Base-by-base conservation (phyloP, 139 green algal species). In the Picochlorum sp. region DNA sequence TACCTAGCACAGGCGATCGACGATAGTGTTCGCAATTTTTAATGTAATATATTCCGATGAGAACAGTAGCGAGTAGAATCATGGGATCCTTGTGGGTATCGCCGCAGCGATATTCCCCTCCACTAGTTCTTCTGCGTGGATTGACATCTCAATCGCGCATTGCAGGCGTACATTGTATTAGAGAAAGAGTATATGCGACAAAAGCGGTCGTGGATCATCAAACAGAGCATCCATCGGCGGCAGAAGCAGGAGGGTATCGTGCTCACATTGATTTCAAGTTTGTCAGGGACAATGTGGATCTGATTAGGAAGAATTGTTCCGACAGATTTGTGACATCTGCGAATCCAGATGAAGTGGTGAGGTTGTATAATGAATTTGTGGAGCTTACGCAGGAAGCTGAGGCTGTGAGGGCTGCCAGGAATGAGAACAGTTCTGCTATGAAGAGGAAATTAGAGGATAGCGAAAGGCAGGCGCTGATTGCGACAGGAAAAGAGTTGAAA, bases 1-100 rank as follows among this genome's bases (percentile, higher is more conserved):
- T 95, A 95, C 79, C 77, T 99, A 47, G 94, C 94, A 1, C 69
- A 92, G n/a, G 94, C 90, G 6, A 97, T 99, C 4, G 79, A 90
- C 15, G 88, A 97, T 72, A 89, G 75, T n/a, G 68, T 94, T 44
- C 75, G 82, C n/a, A 92, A 88, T 72, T 49, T 57, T 56, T 66
- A 55, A 54, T 41, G 34, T 41, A 41, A 41, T 13, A 41, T 41
- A 41, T 13, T 41, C 8, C 34, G 34, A 41, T 41, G 34, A 41
- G 34, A 41, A 41, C 34, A 41, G 34, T 41, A 41, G 34, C 34
- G 34, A 41, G 8, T 41, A 41, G 34, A 41, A 41, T 41, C 34
- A 41, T 41, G 34, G 34, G 34, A 14, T 41, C 34, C 34, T 11
- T 41, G 34, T 41, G 34, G 34, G 34, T 41, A 41, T 41, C 34